Percentiles rank a stretch among this genome's conserved stretches.
Conservation (phyloP, 176 grass and related monocot species). For the Carex littledalei region DNA sequence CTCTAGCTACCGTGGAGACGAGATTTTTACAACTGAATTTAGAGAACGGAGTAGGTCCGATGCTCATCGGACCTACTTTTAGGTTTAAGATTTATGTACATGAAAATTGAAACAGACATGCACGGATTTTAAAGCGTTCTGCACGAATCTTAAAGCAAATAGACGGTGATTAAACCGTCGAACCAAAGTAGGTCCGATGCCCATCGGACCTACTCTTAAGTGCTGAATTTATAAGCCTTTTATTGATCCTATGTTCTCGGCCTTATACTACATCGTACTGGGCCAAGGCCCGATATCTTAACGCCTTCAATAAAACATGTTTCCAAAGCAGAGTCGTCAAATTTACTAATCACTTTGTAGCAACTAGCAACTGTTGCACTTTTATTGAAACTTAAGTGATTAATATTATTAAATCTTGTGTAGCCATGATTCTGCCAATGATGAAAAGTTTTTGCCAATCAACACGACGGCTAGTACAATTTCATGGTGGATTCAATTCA, state of each 20-base stretch:
- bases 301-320: background rate
- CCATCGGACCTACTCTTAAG: too few species aligned
- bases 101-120: too few species aligned
- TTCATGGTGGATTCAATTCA: background rate
- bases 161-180: too few species aligned
- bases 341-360: background rate
- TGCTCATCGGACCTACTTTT: too few species aligned
- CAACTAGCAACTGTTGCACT: background rate
- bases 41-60: too few species aligned
- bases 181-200: too few species aligned
- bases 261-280: background rate
- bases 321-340: background rate
- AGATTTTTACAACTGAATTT: too few species aligned
- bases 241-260: background rate
- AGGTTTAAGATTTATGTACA: too few species aligned
- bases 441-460: background rate
- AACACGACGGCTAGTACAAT: background rate
- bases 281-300: background rate
- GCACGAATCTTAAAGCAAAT: too few species aligned
- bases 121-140: too few species aligned
- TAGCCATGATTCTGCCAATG: background rate
- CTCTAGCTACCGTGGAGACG: too few species aligned
- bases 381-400: background rate
- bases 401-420: background rate
- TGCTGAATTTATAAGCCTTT: background rate